Percentiles rank a stretch among this genome's conserved stretches.
Conservation (phyloP, 2,329 filamentous ascomycete genomes). For the Hypoxylon sp. region DNA sequence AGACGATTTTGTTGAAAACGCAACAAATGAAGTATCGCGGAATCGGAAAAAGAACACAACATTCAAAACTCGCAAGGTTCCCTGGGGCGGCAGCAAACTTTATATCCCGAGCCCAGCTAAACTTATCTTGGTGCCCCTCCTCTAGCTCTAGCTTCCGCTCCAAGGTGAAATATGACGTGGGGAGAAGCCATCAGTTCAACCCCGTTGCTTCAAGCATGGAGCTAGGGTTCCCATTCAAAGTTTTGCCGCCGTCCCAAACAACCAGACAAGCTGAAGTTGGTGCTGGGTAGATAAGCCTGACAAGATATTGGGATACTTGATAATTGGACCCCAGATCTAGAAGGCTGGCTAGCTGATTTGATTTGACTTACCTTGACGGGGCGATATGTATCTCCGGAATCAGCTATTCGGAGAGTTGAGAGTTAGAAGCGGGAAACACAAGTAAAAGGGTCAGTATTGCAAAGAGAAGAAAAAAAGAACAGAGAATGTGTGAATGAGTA, state of each 20-base stretch:
- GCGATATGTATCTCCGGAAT: slow-evolving; percentile 71
- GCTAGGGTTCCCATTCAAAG: slow-evolving; percentile 16
- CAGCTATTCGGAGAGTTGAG: slow-evolving; percentile 59
- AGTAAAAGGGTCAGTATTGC: slow-evolving; percentile 42
- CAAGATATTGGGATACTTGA: slow-evolving; percentile 10
- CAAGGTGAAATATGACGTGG: slow-evolving; percentile 37
- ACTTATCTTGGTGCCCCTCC: slow-evolving; percentile 31
- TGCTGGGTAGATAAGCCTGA: slow-evolving; percentile 7
- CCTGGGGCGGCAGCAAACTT: slow-evolving; percentile 33
- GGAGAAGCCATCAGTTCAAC: slow-evolving; percentile 16
- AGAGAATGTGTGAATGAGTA: slow-evolving; percentile 40
- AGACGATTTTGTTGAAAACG: slow-evolving; percentile 7
- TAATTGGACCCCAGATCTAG: slow-evolving; percentile 5
- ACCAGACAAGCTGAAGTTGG: slow-evolving; percentile 22
- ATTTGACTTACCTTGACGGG: slow-evolving; percentile 55
- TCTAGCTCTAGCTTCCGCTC: slow-evolving; percentile 31
- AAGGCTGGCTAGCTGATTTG: slow-evolving; percentile 26
- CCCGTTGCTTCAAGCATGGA: slow-evolving; percentile 10
- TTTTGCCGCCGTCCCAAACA: slow-evolving; percentile 32
- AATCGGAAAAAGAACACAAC: slow-evolving; percentile 2
- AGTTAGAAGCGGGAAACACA: slow-evolving; percentile 55
- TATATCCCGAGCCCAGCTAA: slow-evolving; percentile 31
- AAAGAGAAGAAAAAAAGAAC: slow-evolving; percentile 42
- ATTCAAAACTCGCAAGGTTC: slow-evolving; percentile 20
- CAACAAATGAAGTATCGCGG: slow-evolving; percentile 1